Evolutionary conservation across 768 basidiomycete species (phyloP).

Genomic region (Leccinum sublutescens): DNA sequence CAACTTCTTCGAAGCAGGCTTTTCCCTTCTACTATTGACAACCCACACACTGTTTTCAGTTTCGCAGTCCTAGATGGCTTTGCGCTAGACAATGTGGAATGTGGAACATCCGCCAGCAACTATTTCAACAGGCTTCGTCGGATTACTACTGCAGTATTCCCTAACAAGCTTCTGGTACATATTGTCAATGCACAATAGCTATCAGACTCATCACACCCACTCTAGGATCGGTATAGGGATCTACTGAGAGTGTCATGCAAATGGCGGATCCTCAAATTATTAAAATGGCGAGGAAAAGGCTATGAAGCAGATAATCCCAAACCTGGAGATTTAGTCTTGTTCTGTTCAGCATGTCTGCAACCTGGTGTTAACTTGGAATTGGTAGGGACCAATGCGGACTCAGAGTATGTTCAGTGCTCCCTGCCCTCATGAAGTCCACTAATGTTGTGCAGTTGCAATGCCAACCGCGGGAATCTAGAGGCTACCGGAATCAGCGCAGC

Average conservation of each 20-base stretch:
- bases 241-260: too few relatives aligned
- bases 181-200: too few relatives aligned
- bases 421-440: neutral
- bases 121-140: too few relatives aligned
- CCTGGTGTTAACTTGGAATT: constrained; percentile 9
- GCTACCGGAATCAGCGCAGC: neutral
- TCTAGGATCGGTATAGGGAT: too few relatives aligned
- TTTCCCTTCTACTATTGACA: neutral
- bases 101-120: too few relatives aligned
- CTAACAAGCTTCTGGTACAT: too few relatives aligned
- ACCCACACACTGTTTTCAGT: neutral
- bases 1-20: too few relatives aligned
- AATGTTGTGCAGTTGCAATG: neutral
- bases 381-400: neutral
- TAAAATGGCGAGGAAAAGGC: too few relatives aligned
- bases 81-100: too few relatives aligned
- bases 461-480: neutral
- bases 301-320: neutral
- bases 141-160: too few relatives aligned
- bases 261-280: too few relatives aligned
- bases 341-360: constrained; percentile 30
- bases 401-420: neutral
- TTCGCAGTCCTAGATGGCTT: neutral
- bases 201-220: too few relatives aligned
- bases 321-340: neutral